Conservation (phyloP, 345 rosid genomes). For the Citrus sinensis region DNA sequence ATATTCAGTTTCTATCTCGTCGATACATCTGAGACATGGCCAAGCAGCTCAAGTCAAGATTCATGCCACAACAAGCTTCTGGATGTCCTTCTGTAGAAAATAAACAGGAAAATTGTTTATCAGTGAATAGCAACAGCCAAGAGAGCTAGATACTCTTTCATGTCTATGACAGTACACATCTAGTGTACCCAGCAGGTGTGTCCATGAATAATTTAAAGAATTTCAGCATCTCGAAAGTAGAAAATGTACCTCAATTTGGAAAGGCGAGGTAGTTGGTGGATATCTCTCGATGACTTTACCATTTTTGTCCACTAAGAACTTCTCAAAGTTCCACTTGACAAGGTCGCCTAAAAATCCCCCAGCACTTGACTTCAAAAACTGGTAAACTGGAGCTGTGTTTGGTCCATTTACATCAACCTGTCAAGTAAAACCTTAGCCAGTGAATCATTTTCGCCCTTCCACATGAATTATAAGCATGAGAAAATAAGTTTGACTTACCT, state of each 20-base stretch:
- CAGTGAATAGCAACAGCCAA: neutral
- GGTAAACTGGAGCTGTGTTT: conserved; percentile 79
- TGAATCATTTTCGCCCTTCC: neutral
- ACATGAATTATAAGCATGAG: neutral
- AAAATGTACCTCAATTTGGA: conserved; percentile 75
- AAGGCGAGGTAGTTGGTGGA: conserved; percentile 93
- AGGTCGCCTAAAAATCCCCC: conserved; percentile 80
- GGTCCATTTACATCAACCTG: conserved; percentile 96
- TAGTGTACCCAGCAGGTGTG: neutral
- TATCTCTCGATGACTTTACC: conserved; percentile 87
- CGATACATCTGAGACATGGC: neutral
- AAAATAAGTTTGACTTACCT: conserved; percentile 33
- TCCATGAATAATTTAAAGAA: neutral
- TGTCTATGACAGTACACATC: neutral
- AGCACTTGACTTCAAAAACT: conserved; percentile 75
- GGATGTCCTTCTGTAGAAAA: conserved; percentile 60
- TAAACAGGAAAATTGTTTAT: neutral
- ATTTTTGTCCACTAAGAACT: conserved; percentile 86
- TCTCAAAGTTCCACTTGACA: conserved; percentile 95
- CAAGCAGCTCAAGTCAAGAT: neutral
- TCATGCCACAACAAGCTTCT: conserved; percentile 58
- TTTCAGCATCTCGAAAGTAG: neutral
- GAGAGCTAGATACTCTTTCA: neutral
- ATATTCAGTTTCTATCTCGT: neutral
- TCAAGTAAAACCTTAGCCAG: conserved; percentile 2